Conservation (phyloP, 1,284 basidiomycete genomes). For the Moesziomyces sp. region DNA sequence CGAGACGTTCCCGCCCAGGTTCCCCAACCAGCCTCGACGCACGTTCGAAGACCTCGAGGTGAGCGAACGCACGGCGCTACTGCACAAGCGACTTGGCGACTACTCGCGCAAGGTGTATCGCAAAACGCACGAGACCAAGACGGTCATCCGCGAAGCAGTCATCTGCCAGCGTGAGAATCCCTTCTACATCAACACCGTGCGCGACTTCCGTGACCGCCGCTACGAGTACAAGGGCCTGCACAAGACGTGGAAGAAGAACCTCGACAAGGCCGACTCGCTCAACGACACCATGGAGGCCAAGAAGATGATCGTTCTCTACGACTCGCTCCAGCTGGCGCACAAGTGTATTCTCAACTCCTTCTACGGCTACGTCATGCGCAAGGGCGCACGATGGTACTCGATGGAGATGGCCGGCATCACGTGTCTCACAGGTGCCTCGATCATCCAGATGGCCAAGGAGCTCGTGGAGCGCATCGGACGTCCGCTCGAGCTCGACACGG, state of each 20-base stretch:
- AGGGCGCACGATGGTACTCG: conserved; percentile 98
- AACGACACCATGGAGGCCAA: conserved; percentile 94
- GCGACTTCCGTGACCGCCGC: conserved; percentile 94
- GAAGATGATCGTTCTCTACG: conserved; percentile 99
- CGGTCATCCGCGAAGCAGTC: conserved; percentile 92
- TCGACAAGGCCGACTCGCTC: conserved; percentile 80
- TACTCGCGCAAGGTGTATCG: conserved; percentile 99
- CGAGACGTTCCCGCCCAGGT: conserved; percentile 88
- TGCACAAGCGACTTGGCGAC: conserved; percentile 97
- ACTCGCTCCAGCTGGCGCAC: conserved; percentile 98
- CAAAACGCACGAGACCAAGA: conserved; percentile 98
- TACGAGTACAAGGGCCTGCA: conserved; percentile 99
- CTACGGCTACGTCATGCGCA: conserved; percentile 99
- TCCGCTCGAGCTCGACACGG: conserved; percentile 96
- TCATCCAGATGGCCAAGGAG: conserved; percentile 99
- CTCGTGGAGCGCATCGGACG: conserved; percentile 94
- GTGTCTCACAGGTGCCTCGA: conserved; percentile 96
- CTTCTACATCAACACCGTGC: conserved; percentile 99
- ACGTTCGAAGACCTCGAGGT: conserved; percentile 86
- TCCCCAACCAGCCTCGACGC: conserved; percentile 78
- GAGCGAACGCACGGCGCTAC: conserved; percentile 86
- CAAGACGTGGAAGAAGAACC: conserved; percentile 99
- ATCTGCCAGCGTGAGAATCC: conserved; percentile 99
- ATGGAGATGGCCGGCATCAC: conserved; percentile 99
- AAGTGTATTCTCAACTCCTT: conserved; percentile 99